Conservation (phyloP, 2,329 filamentous ascomycete genomes). For the Parascedosporium putredinis region DNA sequence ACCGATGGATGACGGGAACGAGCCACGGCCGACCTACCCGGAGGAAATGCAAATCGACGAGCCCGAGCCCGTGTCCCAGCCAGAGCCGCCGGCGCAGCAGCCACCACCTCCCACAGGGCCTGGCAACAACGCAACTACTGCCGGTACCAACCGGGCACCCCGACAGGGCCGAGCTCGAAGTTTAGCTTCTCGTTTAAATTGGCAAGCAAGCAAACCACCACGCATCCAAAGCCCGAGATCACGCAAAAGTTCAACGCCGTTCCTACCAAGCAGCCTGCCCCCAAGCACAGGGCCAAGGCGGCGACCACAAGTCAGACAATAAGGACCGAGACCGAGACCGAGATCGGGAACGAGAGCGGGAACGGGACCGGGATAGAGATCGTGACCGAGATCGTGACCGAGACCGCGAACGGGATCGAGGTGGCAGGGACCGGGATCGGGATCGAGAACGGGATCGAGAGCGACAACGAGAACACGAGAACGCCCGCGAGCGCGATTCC, state of each 20-base stretch:
- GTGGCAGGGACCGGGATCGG: slow-evolving; percentile 14
- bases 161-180: slow-evolving; percentile 45
- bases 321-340: not conserved
- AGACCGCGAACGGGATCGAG: slow-evolving; percentile 17
- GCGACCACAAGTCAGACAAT: not conserved
- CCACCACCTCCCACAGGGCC: slow-evolving; percentile 15
- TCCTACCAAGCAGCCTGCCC: slow-evolving; percentile 27
- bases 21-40: not conserved
- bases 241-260: slow-evolving; percentile 59
- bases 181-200: slow-evolving; percentile 93
- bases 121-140: slow-evolving; percentile 36
- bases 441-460: too few species aligned
- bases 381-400: slow-evolving; percentile 25
- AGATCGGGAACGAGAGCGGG: slow-evolving; percentile 18
- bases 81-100: slow-evolving; percentile 19
- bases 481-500: slow-evolving; percentile 20
- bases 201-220: slow-evolving; percentile 46
- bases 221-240: slow-evolving; percentile 54
- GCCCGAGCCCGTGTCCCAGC: not conserved
- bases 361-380: slow-evolving; percentile 23
- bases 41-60: not conserved
- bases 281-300: slow-evolving; percentile 3
- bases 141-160: slow-evolving; percentile 24
- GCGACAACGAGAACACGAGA: slow-evolving; percentile 15
- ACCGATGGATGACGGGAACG: not conserved